phyloP scores from a whole-genome alignment of 768 basidiomycete genomes.

The Mycena alexandri region DNA sequence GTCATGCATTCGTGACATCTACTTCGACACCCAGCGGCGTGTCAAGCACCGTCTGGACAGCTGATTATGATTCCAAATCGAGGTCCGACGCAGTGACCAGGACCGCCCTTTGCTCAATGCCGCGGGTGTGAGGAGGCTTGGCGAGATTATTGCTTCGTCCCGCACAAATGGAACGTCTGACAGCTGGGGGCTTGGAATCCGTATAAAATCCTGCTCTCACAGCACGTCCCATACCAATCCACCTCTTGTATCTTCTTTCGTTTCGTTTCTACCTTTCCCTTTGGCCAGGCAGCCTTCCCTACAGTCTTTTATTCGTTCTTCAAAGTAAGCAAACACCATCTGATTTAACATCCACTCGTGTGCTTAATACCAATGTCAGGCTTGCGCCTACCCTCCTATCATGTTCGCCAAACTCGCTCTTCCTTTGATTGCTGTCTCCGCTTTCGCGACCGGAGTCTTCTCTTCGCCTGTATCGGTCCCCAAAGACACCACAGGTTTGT shows the following conservation, averaged over 20 bases:
- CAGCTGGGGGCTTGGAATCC: conserved; percentile 15
- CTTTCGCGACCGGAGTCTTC: conserved; percentile 46
- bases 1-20: conserved; percentile 27
- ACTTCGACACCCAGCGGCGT: conserved; percentile 34
- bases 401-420: conserved; percentile 57
- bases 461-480: conserved; percentile 47
- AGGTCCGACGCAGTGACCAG: background rate
- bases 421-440: conserved; percentile 47
- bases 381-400: conserved; percentile 37
- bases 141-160: conserved; percentile 31
- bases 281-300: conserved; percentile 56
- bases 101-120: background rate
- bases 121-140: conserved; percentile 16
- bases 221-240: conserved; percentile 23
- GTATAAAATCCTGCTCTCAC: conserved; percentile 38
- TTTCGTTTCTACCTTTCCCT: conserved; percentile 39
- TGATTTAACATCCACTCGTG: conserved; percentile 33
- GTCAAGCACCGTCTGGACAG: conserved; percentile 26
- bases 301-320: conserved; percentile 49
- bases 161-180: conserved; percentile 20
- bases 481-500: conserved; percentile 11
- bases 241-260: conserved; percentile 39
- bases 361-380: background rate
- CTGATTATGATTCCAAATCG: conserved; percentile 15
- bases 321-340: conserved; percentile 34